phyloP scores from a whole-genome alignment of 1,284 basidiomycete species.

The Trichosporon sp. region DNA sequence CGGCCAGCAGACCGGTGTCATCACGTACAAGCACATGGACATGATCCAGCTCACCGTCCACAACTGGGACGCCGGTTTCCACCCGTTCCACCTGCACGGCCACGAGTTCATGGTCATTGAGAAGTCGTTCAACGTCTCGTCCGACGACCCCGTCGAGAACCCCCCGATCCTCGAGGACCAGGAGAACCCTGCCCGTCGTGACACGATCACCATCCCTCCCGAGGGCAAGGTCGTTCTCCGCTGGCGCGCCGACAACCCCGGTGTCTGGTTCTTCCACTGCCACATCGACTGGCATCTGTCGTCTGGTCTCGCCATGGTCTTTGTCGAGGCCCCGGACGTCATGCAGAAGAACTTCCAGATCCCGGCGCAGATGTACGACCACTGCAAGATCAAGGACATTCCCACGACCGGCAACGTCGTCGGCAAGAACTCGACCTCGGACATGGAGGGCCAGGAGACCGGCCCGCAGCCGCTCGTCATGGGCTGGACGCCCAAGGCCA shows the following conservation, averaged over 20 bases:
- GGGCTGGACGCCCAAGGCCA: conserved; percentile 73
- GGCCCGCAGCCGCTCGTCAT: conserved; percentile 59
- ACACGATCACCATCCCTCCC: conserved; percentile 55
- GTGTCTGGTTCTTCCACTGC: conserved; percentile 54
- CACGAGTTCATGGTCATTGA: conserved; percentile 75
- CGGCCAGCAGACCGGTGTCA: conserved; percentile 63
- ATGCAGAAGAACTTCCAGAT: conserved; percentile 38
- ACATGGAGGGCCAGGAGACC: conserved; percentile 57
- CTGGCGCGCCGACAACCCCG: conserved; percentile 55
- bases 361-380: conserved; percentile 53
- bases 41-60: conserved; percentile 75
- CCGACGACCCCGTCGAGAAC: conserved; percentile 70
- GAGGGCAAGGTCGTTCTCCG: conserved; percentile 50
- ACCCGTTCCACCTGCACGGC: conserved; percentile 53
- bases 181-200: conserved; percentile 77
- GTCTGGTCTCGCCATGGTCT: conserved; percentile 49
- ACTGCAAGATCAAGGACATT: conserved; percentile 63
- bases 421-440: conserved; percentile 45
- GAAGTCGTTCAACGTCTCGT: conserved; percentile 67
- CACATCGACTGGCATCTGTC: conserved; percentile 49
- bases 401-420: conserved; percentile 65
- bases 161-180: conserved; percentile 71
- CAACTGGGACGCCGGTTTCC: conserved; percentile 62
- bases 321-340: conserved; percentile 48
- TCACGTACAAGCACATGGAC: conserved; percentile 68